Evolutionary conservation across 2,329 filamentous ascomycete genomes (phyloP), one percentile per base, ranked within the genome.

Genomic region (Diplodia sapinea): DNA sequence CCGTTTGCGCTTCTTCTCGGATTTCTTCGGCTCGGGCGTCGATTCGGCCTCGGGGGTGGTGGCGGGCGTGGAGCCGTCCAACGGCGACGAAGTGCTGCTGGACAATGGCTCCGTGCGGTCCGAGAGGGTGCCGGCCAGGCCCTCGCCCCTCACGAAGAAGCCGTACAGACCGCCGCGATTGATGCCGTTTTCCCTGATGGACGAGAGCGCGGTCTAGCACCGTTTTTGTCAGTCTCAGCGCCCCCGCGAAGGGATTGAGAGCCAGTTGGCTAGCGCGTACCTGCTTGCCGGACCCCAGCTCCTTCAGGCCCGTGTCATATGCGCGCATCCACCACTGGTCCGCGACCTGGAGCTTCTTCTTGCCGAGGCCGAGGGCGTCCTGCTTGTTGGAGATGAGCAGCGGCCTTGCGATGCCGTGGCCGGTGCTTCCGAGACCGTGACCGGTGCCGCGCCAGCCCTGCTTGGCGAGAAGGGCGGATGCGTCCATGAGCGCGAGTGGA

Each of bases 301-400:
- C 91, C 78, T 95, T 91, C 71, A 97, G 82, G 67, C 94, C 93
- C 77, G 93, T 89, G 79, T 98, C 94, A 72, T 97, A 97, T 12
- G 95, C 95, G 68, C 92, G 90, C 79, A 97, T 85, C 95, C 95
- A 99, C 95, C 95, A 99, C 78, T 97, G 93, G 76, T 97, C 94
- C 72, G 85, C 84, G 38, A 86, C 83, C 33, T 83, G 83, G 56
- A 77, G 74, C 71, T 87, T 87, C 78, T 92, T 93, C 76, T 91
- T 89, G 66, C 94, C 94, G 5, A 98, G 83, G 29, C 94, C 94
- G 65, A 91, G 84, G 33, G 86, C 90, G 78, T 96, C 91, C 73
- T 89, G 86, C 79, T 96, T 96, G 73, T 91, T 90, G 68, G 91
- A 89, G 67, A 97, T 86, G 47, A 96, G 88, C 33, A 98, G 86